Conservation (phyloP, 2,329 filamentous ascomycete species). For the Exophiala spinifera region DNA sequence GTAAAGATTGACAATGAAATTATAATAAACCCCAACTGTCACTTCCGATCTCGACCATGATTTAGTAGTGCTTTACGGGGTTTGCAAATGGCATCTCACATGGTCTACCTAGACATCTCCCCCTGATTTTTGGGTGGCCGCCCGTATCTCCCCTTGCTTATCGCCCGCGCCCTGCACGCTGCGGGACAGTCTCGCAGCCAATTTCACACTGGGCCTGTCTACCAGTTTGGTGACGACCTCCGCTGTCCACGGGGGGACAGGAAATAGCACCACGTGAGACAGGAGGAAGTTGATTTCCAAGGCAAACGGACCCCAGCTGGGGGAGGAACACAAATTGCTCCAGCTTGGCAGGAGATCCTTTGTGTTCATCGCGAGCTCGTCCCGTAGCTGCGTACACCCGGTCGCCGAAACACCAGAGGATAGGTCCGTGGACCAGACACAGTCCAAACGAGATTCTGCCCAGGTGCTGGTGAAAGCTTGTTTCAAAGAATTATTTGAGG, state of each 20-base stretch:
- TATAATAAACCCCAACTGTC: too few species aligned
- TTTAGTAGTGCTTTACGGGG: too few species aligned
- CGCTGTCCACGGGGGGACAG: conserved; percentile 57
- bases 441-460: conserved; percentile 48
- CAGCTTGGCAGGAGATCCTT: conserved; percentile 53
- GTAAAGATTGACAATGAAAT: too few species aligned
- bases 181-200: too few species aligned
- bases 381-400: conserved; percentile 62
- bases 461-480: conserved; percentile 43
- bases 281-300: conserved; percentile 59
- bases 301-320: conserved; percentile 56
- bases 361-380: conserved; percentile 50
- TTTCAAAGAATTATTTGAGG: conserved; percentile 50
- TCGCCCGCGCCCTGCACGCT: neutral
- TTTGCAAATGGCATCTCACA: too few species aligned
- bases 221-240: conserved; percentile 55
- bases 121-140: too few species aligned
- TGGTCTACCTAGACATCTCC: too few species aligned
- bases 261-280: conserved; percentile 59
- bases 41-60: too few species aligned
- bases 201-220: conserved; percentile 60
- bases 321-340: conserved; percentile 55
- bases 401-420: conserved; percentile 56
- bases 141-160: too few species aligned
- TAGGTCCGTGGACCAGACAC: conserved; percentile 47